These are phyloP conservation scores for Volutella citrinella DNA, from an alignment of 2,329 filamentous ascomycete species.

Conservation along the genomic window DNA sequence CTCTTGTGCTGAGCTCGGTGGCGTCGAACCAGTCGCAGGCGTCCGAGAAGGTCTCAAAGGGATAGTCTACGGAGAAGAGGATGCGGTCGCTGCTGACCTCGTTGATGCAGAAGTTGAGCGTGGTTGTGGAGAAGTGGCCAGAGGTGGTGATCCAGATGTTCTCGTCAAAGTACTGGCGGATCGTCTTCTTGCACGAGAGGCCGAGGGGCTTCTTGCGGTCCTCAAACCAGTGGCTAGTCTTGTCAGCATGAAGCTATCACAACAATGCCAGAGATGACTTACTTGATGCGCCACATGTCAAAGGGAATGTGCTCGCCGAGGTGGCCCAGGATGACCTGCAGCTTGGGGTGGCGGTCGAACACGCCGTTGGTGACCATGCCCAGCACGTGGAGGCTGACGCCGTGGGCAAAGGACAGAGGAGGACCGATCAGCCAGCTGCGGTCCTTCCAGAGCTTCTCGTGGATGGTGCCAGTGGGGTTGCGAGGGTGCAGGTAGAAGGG, in stretches of 20 bases:
- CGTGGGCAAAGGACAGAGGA: conserved; percentile 56
- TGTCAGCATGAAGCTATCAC: too few species aligned
- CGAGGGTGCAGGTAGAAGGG: conserved; percentile 64
- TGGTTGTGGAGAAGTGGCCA: conserved; percentile 53
- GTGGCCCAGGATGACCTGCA: conserved; percentile 46
- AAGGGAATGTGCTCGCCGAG: conserved; percentile 48
- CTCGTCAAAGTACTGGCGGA: conserved; percentile 50
- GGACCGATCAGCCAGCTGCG: conserved; percentile 59
- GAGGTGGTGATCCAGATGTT: conserved; percentile 58
- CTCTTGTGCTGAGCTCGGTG: conserved; percentile 30
- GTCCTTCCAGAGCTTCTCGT: conserved; percentile 57
- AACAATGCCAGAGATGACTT: too few species aligned
- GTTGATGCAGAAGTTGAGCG: conserved; percentile 46
- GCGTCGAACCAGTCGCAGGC: conserved; percentile 41
- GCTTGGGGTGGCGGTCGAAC: conserved; percentile 45
- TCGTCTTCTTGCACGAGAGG: conserved; percentile 45
- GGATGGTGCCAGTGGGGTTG: conserved; percentile 52
- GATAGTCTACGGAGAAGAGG: conserved; percentile 53
- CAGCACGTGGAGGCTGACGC: conserved; percentile 55
- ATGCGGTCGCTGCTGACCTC: conserved; percentile 49
- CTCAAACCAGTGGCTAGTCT: conserved; percentile 56
- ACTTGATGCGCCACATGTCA: conserved; percentile 49
- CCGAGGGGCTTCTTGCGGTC: conserved; percentile 51
- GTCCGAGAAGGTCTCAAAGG: conserved; percentile 45
- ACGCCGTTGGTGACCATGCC: conserved; percentile 48